Percentiles rank a stretch among this genome's conserved stretches.
Conservation (phyloP, 345 rosid genomes). For the Excoecaria agallocha region DNA sequence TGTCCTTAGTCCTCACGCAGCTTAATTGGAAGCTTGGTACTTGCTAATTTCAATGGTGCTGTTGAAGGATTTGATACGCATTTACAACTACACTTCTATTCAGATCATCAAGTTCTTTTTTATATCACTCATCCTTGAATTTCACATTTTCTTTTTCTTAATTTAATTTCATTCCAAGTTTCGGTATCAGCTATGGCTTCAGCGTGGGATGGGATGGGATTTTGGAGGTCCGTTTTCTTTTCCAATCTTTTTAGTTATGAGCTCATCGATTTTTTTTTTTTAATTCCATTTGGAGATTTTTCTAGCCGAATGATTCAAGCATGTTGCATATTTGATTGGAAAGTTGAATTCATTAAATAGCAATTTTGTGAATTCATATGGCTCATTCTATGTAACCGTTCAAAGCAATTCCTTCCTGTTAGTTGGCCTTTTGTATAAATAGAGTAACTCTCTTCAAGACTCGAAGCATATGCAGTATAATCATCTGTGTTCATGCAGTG, state of each 20-base stretch:
- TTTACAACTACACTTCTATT: not conserved
- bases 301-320: not conserved
- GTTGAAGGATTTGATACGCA: conserved; percentile 62
- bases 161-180: conserved; percentile 35
- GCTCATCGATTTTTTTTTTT: too few relatives aligned
- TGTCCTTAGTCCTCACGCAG: not conserved
- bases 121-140: not conserved
- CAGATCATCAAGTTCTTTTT: not conserved
- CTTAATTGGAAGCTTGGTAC: conserved; percentile 45
- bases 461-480: not conserved
- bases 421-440: not conserved
- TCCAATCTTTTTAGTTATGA: not conserved
- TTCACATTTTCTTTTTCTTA: not conserved
- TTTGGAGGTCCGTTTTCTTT: conserved; percentile 50
- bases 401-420: not conserved
- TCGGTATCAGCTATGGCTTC: conserved; percentile 67
- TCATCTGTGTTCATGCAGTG: not conserved
- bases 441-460: not conserved
- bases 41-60: conserved; percentile 67
- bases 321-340: not conserved
- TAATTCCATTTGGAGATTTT: not conserved
- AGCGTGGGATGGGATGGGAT: conserved; percentile 79
- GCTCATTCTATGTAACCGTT: not conserved
- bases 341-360: not conserved
- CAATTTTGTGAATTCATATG: not conserved